A percentile compares a stretch with the other conserved stretches of the same genome.
Conservation (phyloP, 2,329 filamentous ascomycete genomes). For the Claviceps citrina region DNA sequence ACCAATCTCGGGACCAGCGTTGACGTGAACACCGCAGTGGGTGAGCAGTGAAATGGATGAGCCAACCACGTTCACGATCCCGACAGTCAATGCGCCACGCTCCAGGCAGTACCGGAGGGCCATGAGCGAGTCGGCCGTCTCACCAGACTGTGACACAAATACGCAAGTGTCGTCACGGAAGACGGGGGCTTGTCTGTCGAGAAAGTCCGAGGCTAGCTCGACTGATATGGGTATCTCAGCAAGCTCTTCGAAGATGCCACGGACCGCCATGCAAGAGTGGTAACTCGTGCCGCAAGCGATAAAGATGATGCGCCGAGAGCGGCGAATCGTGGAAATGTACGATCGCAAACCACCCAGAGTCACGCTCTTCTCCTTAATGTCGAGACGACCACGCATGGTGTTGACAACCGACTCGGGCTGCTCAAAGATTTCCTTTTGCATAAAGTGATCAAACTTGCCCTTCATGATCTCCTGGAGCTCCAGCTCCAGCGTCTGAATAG, state of each 20-base stretch:
- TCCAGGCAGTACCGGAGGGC: slow-evolving; percentile 95
- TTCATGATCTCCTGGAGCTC: slow-evolving; percentile 99
- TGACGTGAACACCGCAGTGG: slow-evolving; percentile 99
- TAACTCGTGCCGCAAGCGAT: slow-evolving; percentile 97
- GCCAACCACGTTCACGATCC: slow-evolving; percentile 96
- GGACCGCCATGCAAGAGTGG: slow-evolving; percentile 98
- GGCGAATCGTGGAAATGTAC: slow-evolving; percentile 91
- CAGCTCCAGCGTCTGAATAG: slow-evolving; percentile 95
- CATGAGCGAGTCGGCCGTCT: slow-evolving; percentile 95
- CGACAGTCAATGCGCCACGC: slow-evolving; percentile 89
- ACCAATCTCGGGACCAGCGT: slow-evolving; percentile 95
- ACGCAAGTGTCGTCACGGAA: slow-evolving; percentile 99
- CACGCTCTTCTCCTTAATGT: slow-evolving; percentile 83
- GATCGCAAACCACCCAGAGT: slow-evolving; percentile 90
- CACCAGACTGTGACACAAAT: slow-evolving; percentile 96
- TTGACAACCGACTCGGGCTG: slow-evolving; percentile 98
- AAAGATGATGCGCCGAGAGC: slow-evolving; percentile 95
- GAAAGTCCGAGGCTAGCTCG: slow-evolving; percentile 93
- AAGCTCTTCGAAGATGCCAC: slow-evolving; percentile 92
- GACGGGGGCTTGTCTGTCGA: slow-evolving; percentile 88
- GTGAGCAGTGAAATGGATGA: slow-evolving; percentile 97
- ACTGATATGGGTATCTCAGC: slow-evolving; percentile 96
- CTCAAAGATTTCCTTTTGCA: slow-evolving; percentile 99
- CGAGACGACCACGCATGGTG: slow-evolving; percentile 97
- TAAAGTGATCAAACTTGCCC: slow-evolving; percentile 99